Base-by-base conservation (phyloP, 148 eudicot species). In the Bassia scoparia region DNA sequence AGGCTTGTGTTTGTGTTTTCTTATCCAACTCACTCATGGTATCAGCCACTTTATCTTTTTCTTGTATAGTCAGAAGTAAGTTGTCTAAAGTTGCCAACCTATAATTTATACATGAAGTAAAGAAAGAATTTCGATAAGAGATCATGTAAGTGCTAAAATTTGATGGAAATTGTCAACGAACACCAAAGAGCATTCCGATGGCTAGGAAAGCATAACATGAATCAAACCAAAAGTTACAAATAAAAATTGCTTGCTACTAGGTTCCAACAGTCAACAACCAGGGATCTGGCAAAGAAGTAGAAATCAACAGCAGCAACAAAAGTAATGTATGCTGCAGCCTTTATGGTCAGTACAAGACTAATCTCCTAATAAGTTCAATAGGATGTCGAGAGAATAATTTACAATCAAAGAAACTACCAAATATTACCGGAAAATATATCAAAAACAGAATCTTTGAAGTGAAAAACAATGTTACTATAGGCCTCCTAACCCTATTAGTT, bases 11-110 rank as follows among this genome's bases (percentile, higher is more conserved):
- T 69, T 85, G 82, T 94, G 97, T 79, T 88, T 91, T n/a, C 84
- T 81, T 87, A 84, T 94, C 93, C 82, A 84, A 69, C 80, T 89
- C 95, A 72, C 89, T 86, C 98, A 91, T 91, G 73, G 80, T 76
- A 84, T 91, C 97, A 53, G 97, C 98, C 97, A 94, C 72, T 87
- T 94, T 70, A 94, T 94, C 90, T n/a, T 94, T 94, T 78, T 94
- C 98, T 85, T 94, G 96, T 58, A 94, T 94, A 59, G 98, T 69
- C 67, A 84, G 69, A 24, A 94, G 88, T 41, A 94, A 86, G 73
- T 86, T 75, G 75, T 94, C 98, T 16, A 97, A 94, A 27, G 97
- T 94, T 50, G 85, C 74, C 82, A 89, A 73, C 98, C 98, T 94
- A 74, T 59, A 55, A 59, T 52, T 44, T 7, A 48, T 43, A 31